Percentiles rank a stretch among this genome's conserved stretches.
Evolutionary conservation across 1,139 yeast genomes (phyloP).

Genomic region (Magnusiomyces sp.): DNA sequence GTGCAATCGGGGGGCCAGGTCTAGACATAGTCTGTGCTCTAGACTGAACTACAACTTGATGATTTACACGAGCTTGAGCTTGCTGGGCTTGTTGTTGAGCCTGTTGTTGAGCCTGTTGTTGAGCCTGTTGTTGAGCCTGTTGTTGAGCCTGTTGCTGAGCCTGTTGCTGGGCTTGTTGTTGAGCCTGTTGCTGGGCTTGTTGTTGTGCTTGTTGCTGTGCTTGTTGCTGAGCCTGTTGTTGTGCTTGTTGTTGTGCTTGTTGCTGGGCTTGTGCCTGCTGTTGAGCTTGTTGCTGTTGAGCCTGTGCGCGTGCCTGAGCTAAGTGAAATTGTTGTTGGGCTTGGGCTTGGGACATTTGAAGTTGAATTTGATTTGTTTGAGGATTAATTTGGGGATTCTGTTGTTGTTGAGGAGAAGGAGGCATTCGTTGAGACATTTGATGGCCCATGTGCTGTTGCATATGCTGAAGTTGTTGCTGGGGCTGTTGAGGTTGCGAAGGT

Average conservation of each 20-base stretch:
- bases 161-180: too few species aligned
- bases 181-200: too few species aligned
- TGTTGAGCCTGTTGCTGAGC: not conserved
- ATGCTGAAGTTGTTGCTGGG: slow-evolving; percentile 1
- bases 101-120: too few species aligned
- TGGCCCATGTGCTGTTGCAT: not conserved
- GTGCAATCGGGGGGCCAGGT: not conserved
- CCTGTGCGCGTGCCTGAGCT: too few species aligned
- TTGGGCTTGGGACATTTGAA: not conserved
- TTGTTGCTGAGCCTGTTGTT: not conserved
- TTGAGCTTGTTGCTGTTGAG: too few species aligned
- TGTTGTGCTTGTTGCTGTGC: too few species aligned
- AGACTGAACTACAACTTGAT: too few species aligned
- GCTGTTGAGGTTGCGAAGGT: not conserved
- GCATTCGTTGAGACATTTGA: not conserved
- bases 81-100: too few species aligned
- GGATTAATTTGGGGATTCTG: not conserved
- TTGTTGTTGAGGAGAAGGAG: not conserved
- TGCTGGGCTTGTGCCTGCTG: not conserved
- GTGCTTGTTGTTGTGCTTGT: not conserved
- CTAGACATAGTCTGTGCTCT: not conserved
- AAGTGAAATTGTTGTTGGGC: not conserved
- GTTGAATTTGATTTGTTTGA: not conserved
- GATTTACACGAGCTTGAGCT: too few species aligned
- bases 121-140: not conserved